phyloP scores from a whole-genome alignment of 1,284 basidiomycete genomes.

The Boletus mariae region DNA sequence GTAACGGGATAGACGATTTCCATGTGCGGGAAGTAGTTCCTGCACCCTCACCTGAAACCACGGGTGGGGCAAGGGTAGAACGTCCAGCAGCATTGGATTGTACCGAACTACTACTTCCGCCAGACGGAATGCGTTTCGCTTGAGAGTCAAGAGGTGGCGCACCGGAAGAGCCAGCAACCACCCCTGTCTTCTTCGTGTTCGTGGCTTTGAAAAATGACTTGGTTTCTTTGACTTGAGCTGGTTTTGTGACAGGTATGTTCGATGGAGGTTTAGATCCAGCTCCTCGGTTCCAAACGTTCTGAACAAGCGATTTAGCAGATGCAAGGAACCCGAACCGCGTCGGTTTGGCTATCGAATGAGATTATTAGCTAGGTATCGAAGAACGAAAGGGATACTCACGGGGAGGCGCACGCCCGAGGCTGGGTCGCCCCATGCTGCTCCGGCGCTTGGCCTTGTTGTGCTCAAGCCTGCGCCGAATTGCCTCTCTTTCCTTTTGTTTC shows the following conservation, averaged over 20 bases:
- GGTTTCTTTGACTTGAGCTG: slow-evolving; percentile 8
- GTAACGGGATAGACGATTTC: slow-evolving; percentile 25
- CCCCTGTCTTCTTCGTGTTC: slow-evolving; percentile 19
- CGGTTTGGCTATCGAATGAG: slow-evolving; percentile 34
- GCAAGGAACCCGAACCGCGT: slow-evolving; percentile 54
- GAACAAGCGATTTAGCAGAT: slow-evolving; percentile 54
- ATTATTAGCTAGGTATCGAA: slow-evolving; percentile 5
- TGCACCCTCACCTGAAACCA: slow-evolving; percentile 10
- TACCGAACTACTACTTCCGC: slow-evolving; percentile 8
- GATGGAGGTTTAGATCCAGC: slow-evolving; percentile 21
- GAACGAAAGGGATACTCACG: slow-evolving; percentile 31
- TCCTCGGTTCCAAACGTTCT: slow-evolving; percentile 53
- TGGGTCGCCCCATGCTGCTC: slow-evolving; percentile 56
- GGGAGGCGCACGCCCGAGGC: slow-evolving; percentile 37
- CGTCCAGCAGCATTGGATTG: slow-evolving; percentile 8
- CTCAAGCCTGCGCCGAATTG: slow-evolving; percentile 58
- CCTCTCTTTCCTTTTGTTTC: slow-evolving; percentile 52
- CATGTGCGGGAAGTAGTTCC: slow-evolving; percentile 10
- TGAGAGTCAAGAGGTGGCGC: slow-evolving; percentile 16
- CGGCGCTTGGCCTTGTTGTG: slow-evolving; percentile 58
- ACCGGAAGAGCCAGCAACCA: slow-evolving; percentile 20
- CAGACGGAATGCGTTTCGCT: slow-evolving; percentile 17
- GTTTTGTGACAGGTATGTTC: slow-evolving; percentile 14
- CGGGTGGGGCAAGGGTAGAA: slow-evolving; percentile 12
- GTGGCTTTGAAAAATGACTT: slow-evolving; percentile 11